Percentiles rank a stretch among this genome's conserved stretches.
These are phyloP conservation scores for Aureobasidium sp. DNA, from an alignment of 2,329 filamentous ascomycete species.

Conservation along the genomic window DNA sequence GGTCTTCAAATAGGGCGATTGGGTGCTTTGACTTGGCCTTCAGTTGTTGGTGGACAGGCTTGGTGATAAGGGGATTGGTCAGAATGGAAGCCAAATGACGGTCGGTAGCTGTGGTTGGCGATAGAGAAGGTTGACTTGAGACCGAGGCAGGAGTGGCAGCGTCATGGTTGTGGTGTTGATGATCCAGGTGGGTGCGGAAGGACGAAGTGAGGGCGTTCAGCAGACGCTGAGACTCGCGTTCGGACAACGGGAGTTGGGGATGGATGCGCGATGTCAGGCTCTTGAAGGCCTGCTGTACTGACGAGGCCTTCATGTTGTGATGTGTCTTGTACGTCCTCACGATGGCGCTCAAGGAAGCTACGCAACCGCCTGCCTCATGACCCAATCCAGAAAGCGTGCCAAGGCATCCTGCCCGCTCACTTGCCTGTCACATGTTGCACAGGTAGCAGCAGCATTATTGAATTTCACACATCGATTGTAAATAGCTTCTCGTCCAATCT, in stretches of 20 bases:
- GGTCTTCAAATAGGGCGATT: constrained; percentile 34
- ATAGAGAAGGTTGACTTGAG: background rate
- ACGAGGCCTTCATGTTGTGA: constrained; percentile 45
- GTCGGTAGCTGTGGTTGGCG: constrained; percentile 26
- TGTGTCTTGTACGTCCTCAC: background rate
- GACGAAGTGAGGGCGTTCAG: constrained; percentile 55
- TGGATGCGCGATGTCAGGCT: constrained; percentile 49
- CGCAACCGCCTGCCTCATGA: constrained; percentile 2
- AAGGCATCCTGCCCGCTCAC: background rate
- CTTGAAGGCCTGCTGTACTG: constrained; percentile 38
- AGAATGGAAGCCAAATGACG: constrained; percentile 45
- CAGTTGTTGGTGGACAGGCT: constrained; percentile 20
- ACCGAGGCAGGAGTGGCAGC: constrained; percentile 17
- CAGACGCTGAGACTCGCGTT: constrained; percentile 52
- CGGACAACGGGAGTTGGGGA: constrained; percentile 45
- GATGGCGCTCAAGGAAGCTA: background rate
- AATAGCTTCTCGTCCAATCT: background rate
- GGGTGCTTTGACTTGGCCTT: constrained; percentile 29
- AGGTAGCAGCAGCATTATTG: background rate
- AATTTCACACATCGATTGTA: background rate
- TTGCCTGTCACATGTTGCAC: background rate
- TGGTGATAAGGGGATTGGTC: constrained; percentile 42
- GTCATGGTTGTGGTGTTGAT: constrained; percentile 46
- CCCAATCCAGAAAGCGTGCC: background rate
- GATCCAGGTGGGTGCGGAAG: constrained; percentile 57